A percentile compares a stretch with the other conserved stretches of the same genome.
These are phyloP conservation scores for Basidiobolus meristosporus DNA, from an alignment of 371 early-diverging fungal genomes.

Conservation along the genomic window DNA sequence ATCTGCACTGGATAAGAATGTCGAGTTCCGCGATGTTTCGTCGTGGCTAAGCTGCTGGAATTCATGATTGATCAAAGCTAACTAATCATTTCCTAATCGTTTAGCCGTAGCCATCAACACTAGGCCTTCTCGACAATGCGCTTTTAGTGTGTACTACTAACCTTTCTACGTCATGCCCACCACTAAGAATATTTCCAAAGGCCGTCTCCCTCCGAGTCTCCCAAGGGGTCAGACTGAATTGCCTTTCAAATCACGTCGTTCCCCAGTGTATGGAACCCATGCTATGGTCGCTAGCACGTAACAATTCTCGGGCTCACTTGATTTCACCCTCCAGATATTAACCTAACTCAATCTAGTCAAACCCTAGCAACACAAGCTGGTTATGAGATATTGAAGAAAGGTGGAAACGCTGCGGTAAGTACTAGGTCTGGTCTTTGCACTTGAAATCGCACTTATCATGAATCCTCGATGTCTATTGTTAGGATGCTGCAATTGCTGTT, in stretches of 20 bases:
- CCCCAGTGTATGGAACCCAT: conserved; percentile 16
- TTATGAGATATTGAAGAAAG: conserved; percentile 47
- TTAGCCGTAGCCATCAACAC: too few relatives aligned
- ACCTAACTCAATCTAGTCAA: conserved; percentile 28
- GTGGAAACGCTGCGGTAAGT: conserved; percentile 78
- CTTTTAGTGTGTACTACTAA: too few relatives aligned
- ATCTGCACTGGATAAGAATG: too few relatives aligned
- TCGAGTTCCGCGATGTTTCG: too few relatives aligned
- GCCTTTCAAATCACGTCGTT: conserved; percentile 8
- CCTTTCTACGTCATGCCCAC: too few relatives aligned
- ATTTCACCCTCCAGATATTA: background rate
- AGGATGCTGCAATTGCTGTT: conserved; percentile 71
- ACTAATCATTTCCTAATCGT: too few relatives aligned
- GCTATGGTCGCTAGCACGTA: conserved; percentile 23
- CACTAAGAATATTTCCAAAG: too few relatives aligned
- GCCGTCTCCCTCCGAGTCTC: too few relatives aligned
- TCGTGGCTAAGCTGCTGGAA: too few relatives aligned
- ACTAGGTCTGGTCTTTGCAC: background rate
- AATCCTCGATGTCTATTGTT: background rate
- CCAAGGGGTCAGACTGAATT: too few relatives aligned
- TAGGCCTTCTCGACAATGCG: too few relatives aligned
- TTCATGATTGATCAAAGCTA: too few relatives aligned
- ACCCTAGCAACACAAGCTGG: conserved; percentile 68
- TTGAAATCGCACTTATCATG: background rate
- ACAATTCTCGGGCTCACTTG: background rate